phyloP scores from a whole-genome alignment of 768 basidiomycete genomes.

The Mycena sanguinolenta region DNA sequence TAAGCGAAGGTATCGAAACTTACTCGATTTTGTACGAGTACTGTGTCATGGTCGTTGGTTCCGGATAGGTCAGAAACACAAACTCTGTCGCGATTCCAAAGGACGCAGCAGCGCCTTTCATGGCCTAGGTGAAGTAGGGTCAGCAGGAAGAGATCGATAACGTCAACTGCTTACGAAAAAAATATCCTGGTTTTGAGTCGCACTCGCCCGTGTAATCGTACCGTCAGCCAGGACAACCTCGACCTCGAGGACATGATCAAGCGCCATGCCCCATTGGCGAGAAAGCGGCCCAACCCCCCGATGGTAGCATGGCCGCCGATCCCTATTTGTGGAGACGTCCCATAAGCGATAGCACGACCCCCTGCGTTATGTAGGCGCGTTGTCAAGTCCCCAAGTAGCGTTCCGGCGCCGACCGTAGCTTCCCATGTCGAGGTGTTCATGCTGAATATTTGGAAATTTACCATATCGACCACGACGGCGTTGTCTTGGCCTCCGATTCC shows the following conservation, averaged over 20 bases:
- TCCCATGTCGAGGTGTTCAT: constrained; percentile 42
- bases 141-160: background rate
- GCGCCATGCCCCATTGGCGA: constrained; percentile 40
- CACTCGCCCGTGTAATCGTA: constrained; percentile 36
- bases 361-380: constrained; percentile 31
- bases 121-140: constrained; percentile 28
- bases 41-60: constrained; percentile 32
- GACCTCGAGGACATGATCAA: constrained; percentile 43
- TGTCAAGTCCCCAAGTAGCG: constrained; percentile 40
- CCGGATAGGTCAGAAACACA: constrained; percentile 41
- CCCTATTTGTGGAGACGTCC: constrained; percentile 48
- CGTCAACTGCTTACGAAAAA: constrained; percentile 32
- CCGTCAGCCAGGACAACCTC: constrained; percentile 42
- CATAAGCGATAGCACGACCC: constrained; percentile 45
- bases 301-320: constrained; percentile 42
- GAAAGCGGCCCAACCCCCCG: constrained; percentile 38
- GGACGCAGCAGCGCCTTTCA: constrained; percentile 46
- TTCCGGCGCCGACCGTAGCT: constrained; percentile 41
- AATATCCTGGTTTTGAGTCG: constrained; percentile 40
- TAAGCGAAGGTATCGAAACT: background rate
- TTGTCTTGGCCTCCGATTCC: constrained; percentile 44
- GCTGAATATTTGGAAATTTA: constrained; percentile 38
- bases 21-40: constrained; percentile 27
- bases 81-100: constrained; percentile 47
- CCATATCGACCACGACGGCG: constrained; percentile 46